Conservation (phyloP, 164 flowering plant species). For the Vitis labrusca region DNA sequence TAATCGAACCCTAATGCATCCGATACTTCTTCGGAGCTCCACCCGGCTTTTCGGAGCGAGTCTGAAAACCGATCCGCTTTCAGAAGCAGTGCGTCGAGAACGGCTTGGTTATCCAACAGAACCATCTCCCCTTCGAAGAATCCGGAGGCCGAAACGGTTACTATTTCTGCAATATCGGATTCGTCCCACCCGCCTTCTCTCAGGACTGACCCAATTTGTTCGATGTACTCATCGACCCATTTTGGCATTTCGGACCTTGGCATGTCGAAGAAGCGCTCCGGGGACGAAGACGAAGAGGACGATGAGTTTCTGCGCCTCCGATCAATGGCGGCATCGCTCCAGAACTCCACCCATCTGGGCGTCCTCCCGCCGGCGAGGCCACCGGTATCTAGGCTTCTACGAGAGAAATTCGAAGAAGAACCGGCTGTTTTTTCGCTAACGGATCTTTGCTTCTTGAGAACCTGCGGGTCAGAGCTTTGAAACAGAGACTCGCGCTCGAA, state of each 20-base stretch:
- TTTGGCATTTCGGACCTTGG: conserved; percentile 43
- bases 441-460: conserved; percentile 49
- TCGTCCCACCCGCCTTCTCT: conserved; percentile 92
- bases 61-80: conserved; percentile 82
- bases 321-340: conserved; percentile 87
- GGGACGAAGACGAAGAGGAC: conserved; percentile 55
- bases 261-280: conserved; percentile 59
- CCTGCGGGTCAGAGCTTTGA: conserved; percentile 24
- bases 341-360: conserved; percentile 97
- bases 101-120: conserved; percentile 72
- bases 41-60: conserved; percentile 74
- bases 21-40: conserved; percentile 94
- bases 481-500: conserved; percentile 72
- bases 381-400: conserved; percentile 59
- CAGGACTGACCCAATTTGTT: conserved; percentile 68
- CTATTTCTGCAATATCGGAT: conserved; percentile 72
- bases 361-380: conserved; percentile 35
- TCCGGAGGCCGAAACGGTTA: conserved; percentile 66
- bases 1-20: conserved; percentile 84
- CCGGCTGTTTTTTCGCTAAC: conserved; percentile 36
- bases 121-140: conserved; percentile 68
- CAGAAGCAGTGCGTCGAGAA: conserved; percentile 68
- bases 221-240: conserved; percentile 82
- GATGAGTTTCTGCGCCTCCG: conserved; percentile 63
- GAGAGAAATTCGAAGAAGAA: conserved; percentile 39